A percentile compares a stretch with the other conserved stretches of the same genome.
phyloP scores from a whole-genome alignment of 2,329 filamentous ascomycete genomes.

The Bertia moriformis region DNA sequence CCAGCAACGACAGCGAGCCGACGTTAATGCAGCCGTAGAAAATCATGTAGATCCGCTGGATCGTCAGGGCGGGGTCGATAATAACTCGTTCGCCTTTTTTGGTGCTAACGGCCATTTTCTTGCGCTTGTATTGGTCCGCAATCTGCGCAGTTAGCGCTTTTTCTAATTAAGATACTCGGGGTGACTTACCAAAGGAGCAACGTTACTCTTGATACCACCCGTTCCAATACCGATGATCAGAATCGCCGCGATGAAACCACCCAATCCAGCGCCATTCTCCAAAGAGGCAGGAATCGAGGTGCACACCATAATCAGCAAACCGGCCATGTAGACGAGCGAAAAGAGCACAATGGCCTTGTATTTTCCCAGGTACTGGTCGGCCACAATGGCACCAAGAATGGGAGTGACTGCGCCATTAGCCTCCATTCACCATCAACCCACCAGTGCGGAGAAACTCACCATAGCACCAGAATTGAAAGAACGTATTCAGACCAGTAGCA shows the following conservation, averaged over 20 bases:
- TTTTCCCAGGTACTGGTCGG: constrained; percentile 41
- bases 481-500: constrained; percentile 36
- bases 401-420: constrained; percentile 1
- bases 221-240: constrained; percentile 53
- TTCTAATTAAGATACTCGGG: neutral
- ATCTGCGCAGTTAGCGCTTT: too few species aligned
- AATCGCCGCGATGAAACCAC: constrained; percentile 36
- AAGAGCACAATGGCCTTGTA: constrained; percentile 48
- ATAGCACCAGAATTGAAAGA: constrained; percentile 37
- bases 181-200: constrained; percentile 26
- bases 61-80: constrained; percentile 51
- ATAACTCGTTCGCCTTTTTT: constrained; percentile 42
- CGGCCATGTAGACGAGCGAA: constrained; percentile 39
- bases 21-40: constrained; percentile 65
- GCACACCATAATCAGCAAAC: constrained; percentile 36
- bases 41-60: constrained; percentile 58
- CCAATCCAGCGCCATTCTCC: constrained; percentile 23
- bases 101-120: constrained; percentile 34
- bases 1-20: constrained; percentile 53
- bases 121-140: constrained; percentile 50
- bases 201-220: constrained; percentile 57
- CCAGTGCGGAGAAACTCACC: constrained; percentile 2
- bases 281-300: constrained; percentile 26
- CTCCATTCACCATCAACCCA: neutral
- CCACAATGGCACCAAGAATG: constrained; percentile 35